Conservation (phyloP, 1,284 basidiomycete species). For the Malassezia dermatis region DNA sequence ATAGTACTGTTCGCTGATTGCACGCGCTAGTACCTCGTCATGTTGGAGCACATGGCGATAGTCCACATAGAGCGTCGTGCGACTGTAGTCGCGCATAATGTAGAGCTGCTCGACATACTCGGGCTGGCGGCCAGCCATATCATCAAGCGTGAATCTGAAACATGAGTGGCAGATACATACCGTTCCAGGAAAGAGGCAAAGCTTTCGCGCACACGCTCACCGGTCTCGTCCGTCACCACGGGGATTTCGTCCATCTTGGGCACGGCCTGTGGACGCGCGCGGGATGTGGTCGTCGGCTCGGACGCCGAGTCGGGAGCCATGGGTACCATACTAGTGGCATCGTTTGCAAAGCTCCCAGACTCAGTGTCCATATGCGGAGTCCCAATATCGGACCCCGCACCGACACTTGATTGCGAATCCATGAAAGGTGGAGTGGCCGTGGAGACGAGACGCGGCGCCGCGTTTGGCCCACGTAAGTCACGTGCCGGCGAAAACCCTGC, state of each 20-base stretch:
- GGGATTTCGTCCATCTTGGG: constrained; percentile 56
- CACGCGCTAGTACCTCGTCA: constrained; percentile 82
- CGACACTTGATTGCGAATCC: constrained; percentile 14
- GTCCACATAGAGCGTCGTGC: constrained; percentile 92
- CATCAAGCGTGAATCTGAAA: neutral
- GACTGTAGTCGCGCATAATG: constrained; percentile 80
- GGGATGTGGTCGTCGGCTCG: constrained; percentile 14
- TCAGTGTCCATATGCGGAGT: constrained; percentile 9
- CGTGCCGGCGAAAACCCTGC: too few species aligned
- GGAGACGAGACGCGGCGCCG: neutral
- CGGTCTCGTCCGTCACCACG: constrained; percentile 78
- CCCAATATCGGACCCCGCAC: neutral
- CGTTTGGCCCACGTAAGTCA: neutral
- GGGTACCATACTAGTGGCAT: neutral
- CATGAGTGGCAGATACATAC: constrained; percentile 52
- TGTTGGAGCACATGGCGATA: constrained; percentile 77
- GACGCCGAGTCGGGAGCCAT: neutral
- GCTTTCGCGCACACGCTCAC: constrained; percentile 79
- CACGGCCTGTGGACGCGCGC: constrained; percentile 23
- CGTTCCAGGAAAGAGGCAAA: constrained; percentile 82
- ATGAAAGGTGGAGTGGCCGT: neutral
- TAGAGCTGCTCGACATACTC: constrained; percentile 84
- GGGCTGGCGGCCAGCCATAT: neutral
- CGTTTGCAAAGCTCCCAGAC: constrained; percentile 1
- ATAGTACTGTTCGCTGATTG: constrained; percentile 89